Evolutionary conservation across 768 basidiomycete species (phyloP), one percentile per base, ranked within the genome.

Genomic region (Myochromella boudieri): DNA sequence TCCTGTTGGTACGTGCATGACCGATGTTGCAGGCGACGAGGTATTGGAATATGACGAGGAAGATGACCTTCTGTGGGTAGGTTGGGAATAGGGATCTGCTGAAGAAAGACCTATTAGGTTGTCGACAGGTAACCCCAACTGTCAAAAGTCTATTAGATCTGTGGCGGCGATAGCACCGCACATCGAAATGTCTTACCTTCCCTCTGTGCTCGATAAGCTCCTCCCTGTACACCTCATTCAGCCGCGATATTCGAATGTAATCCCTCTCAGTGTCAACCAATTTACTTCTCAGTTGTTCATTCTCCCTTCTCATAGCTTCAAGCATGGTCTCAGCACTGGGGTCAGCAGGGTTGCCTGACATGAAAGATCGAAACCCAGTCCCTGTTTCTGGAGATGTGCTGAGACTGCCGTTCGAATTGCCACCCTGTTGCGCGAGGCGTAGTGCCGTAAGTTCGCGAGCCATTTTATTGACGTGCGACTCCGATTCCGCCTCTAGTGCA

Each of bases 171-270:
- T 51, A 46, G 29, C 26, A 12, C 31, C 31, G 20, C 29, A 41
- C 51, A 15, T 20, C 46, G 37, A 28, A 46, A 38, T 31, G 7
- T 77, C 91, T 67, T 66, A 90, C 88, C 64, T 87, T 71, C 54
- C 81, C 70, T 48, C 91, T 67, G 58, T 87, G 81, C 34, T 88
- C 84, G 44, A 93, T 83, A 49, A 93, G 67, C 64, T 93, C 91
- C 65, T 91, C 90, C 24, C 88, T 74, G 59, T 92, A 93, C 4
- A 90, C 77, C 56, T 92, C 90, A 53, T 91, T 92, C 60, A 90
- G 65, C 53, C 88, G 67, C 40, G 81, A 72, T 38, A 91, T 76
- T 25, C 85, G 79, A 49, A 88, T 77, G 59, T 84, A 91, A 54
- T 89, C 86, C 51, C 85, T 66, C 66, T 93, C 91, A 5, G 84